A percentile compares a stretch with the other conserved stretches of the same genome.
These are phyloP conservation scores for Rhodotorula sp. DNA, from an alignment of 1,284 basidiomycete species.

Conservation along the genomic window DNA sequence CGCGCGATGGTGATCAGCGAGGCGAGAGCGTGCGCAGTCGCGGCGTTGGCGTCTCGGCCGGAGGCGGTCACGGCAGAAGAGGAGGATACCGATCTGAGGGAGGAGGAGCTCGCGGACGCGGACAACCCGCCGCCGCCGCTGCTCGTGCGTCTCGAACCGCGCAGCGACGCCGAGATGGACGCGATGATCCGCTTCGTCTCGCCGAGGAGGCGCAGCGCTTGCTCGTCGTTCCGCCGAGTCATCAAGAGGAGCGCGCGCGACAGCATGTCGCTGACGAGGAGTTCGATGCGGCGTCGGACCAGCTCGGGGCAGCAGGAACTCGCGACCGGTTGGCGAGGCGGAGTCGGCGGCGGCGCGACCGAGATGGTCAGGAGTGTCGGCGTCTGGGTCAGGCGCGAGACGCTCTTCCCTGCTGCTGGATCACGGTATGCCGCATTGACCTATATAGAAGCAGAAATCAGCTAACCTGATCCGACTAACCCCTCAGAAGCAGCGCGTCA, in stretches of 20 bases:
- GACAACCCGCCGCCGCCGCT: neutral
- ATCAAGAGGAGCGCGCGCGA: conserved; percentile 86
- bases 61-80: neutral
- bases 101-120: neutral
- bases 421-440: conserved; percentile 91
- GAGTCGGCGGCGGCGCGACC: conserved; percentile 55
- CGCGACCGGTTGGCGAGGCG: conserved; percentile 26
- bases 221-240: conserved; percentile 76
- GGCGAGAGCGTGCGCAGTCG: conserved; percentile 24
- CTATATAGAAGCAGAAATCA: conserved; percentile 50
- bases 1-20: conserved; percentile 62
- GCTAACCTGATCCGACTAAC: neutral
- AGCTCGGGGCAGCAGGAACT: conserved; percentile 68
- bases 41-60: conserved; percentile 3
- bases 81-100: neutral
- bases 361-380: conserved; percentile 87
- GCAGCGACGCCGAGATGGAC: conserved; percentile 40
- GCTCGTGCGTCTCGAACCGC: neutral
- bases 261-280: conserved; percentile 90
- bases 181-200: conserved; percentile 82
- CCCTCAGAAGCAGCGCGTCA: neutral
- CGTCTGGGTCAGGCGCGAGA: conserved; percentile 72
- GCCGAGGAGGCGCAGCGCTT: conserved; percentile 79
- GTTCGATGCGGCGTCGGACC: conserved; percentile 87
- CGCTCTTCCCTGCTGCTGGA: conserved; percentile 72